A percentile compares a stretch with the other conserved stretches of the same genome.
Evolutionary conservation across 192 early-diverging fungal species (phyloP).

Genomic region (Spizellomyces sp.): DNA sequence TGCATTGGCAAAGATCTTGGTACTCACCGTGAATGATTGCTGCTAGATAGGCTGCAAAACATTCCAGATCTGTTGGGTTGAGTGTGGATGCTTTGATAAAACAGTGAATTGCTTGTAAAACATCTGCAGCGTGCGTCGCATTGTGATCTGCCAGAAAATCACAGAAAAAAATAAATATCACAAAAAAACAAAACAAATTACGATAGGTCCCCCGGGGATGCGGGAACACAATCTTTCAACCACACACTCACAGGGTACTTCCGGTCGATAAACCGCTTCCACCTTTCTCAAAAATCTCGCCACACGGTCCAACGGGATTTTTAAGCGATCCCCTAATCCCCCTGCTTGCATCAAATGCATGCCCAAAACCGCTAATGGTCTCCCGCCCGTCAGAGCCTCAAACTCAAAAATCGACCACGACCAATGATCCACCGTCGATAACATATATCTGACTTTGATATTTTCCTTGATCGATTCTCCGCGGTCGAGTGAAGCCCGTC

Average conservation of each 20-base stretch:
- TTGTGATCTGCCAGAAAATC: slow-evolving; percentile 69
- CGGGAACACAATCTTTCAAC: not conserved
- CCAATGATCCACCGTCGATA: slow-evolving; percentile 31
- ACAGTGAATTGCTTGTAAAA: slow-evolving; percentile 86
- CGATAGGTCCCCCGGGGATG: not conserved
- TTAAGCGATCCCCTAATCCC: slow-evolving; percentile 38
- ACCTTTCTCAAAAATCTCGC: slow-evolving; percentile 40
- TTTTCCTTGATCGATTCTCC: not conserved
- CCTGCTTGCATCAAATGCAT: slow-evolving; percentile 38
- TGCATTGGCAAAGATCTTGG: slow-evolving; percentile 53
- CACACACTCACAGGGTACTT: slow-evolving; percentile 45
- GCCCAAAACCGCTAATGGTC: slow-evolving; percentile 37
- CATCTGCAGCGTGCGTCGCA: slow-evolving; percentile 93
- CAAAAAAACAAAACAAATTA: too few species aligned
- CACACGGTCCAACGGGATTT: slow-evolving; percentile 41
- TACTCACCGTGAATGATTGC: slow-evolving; percentile 44
- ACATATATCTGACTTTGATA: not conserved
- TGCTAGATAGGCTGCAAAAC: slow-evolving; percentile 50
- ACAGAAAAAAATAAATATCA: not conserved
- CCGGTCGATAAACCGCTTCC: slow-evolving; percentile 47
- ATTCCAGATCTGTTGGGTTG: slow-evolving; percentile 30
- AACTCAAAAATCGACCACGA: slow-evolving; percentile 55
- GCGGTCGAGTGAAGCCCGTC: not conserved
- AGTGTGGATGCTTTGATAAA: slow-evolving; percentile 46
- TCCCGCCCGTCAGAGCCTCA: slow-evolving; percentile 8